Percentiles rank a stretch among this genome's conserved stretches.
Conservation (phyloP, 352 stramenopile species). For the Phytophthora ramorum region DNA sequence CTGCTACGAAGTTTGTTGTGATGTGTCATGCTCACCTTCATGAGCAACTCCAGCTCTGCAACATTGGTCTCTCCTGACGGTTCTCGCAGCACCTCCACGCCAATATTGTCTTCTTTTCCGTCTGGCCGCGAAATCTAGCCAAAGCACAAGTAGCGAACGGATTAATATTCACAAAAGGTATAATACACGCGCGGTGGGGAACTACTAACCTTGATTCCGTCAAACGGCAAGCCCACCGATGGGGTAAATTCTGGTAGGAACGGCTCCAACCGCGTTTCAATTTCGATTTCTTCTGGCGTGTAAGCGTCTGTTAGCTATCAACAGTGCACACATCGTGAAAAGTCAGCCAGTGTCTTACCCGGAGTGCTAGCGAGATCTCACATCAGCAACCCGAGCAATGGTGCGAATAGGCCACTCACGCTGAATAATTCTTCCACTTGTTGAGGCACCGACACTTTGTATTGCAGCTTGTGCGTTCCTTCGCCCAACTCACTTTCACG, state of each 20-base stretch:
- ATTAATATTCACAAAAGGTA: background rate
- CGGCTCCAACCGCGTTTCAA: slow-evolving; percentile 91
- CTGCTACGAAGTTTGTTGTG: slow-evolving; percentile 39
- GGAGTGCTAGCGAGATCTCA: slow-evolving; percentile 29
- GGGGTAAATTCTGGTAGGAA: slow-evolving; percentile 95
- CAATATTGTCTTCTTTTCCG: slow-evolving; percentile 74
- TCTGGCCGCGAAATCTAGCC: slow-evolving; percentile 88
- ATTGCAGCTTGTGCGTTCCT: slow-evolving; percentile 18
- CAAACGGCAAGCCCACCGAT: slow-evolving; percentile 65
- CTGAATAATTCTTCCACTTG: slow-evolving; percentile 69
- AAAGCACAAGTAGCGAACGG: background rate
- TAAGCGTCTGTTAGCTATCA: slow-evolving; percentile 81
- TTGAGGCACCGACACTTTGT: slow-evolving; percentile 49
- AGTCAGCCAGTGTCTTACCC: slow-evolving; percentile 6
- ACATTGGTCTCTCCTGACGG: slow-evolving; percentile 89
- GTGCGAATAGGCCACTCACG: slow-evolving; percentile 42
- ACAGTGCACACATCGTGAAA: slow-evolving; percentile 16
- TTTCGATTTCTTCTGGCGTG: slow-evolving; percentile 88
- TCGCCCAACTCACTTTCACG: background rate
- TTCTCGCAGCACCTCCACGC: slow-evolving; percentile 89
- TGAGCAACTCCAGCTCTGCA: slow-evolving; percentile 90
- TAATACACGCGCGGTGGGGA: background rate
- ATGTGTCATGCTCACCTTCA: slow-evolving; percentile 77
- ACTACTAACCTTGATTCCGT: slow-evolving; percentile 65
- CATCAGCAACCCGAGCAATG: slow-evolving; percentile 18